A percentile compares a stretch with the other conserved stretches of the same genome.
Evolutionary conservation across 179 eudicot genomes (phyloP).

Genomic region (Corrigiola litoralis): DNA sequence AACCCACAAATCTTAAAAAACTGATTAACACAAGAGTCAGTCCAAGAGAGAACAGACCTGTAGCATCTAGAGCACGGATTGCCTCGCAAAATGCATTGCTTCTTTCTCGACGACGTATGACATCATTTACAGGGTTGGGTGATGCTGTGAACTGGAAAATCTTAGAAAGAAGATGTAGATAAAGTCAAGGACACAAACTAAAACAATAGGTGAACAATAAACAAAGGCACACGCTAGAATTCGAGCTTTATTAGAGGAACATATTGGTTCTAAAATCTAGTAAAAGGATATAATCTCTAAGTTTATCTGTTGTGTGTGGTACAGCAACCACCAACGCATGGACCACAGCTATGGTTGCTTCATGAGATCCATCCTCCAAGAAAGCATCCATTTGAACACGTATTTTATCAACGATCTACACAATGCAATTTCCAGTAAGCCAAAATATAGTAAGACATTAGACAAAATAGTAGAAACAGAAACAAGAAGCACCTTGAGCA

Average conservation of each 20-base stretch:
- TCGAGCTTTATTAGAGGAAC: neutral
- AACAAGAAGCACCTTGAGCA: neutral
- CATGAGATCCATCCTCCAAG: conserved; percentile 98
- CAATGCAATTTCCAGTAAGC: conserved; percentile 22
- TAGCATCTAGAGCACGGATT: conserved; percentile 97
- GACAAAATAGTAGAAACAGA: neutral
- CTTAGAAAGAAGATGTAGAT: conserved; percentile 86
- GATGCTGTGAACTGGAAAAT: conserved; percentile 70
- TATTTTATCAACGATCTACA: conserved; percentile 91
- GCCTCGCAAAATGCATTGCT: conserved; percentile 95
- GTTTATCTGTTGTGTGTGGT: conserved; percentile 88
- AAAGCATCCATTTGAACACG: conserved; percentile 99
- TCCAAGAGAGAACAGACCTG: conserved; percentile 52
- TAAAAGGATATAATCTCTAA: conserved; percentile 92
- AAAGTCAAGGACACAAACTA: conserved; percentile 52
- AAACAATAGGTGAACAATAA: neutral
- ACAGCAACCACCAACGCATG: conserved; percentile 94
- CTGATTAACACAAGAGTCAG: neutral
- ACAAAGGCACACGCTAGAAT: neutral
- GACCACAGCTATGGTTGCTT: conserved; percentile 85
- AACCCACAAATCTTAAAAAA: neutral
- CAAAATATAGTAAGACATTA: neutral
- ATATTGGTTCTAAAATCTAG: neutral
- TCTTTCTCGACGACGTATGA: conserved; percentile 78
- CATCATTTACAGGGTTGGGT: conserved; percentile 54